phyloP scores from a whole-genome alignment of 371 early-diverging fungal species.

The Mortierella sp. region DNA sequence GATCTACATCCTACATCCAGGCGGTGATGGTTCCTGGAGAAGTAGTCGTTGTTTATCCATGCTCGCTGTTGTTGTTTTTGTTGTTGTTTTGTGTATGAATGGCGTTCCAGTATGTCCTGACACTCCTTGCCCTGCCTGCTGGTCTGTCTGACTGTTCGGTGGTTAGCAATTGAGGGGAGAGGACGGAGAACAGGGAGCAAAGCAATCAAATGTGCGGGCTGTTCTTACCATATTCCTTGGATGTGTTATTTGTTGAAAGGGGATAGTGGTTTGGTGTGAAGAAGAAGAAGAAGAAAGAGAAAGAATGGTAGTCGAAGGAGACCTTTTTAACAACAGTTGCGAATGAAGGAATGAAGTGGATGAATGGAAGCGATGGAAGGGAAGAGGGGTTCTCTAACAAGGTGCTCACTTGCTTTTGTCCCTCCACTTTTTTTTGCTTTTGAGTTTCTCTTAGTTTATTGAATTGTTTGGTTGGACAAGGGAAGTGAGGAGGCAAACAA shows the following conservation, averaged over 20 bases:
- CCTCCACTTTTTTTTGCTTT: background rate
- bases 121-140: background rate
- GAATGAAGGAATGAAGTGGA: conserved; percentile 4
- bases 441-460: background rate
- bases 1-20: background rate
- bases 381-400: background rate
- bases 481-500: background rate
- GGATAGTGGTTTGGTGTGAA: background rate
- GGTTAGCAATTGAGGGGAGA: conserved; percentile 8
- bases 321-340: background rate
- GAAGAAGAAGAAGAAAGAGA: background rate
- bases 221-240: background rate
- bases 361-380: conserved; percentile 28
- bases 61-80: background rate
- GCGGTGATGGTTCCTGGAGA: background rate
- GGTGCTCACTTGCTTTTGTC: too few relatives aligned
- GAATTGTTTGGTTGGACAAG: background rate
- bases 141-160: background rate
- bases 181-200: background rate
- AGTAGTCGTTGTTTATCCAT: background rate
- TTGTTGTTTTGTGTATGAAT: background rate
- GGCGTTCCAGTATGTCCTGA: background rate
- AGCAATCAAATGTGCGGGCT: background rate
- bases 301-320: background rate
- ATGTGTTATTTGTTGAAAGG: background rate